Conservation (phyloP, 352 stramenopile genomes). For the Pythium phragmiticola region DNA sequence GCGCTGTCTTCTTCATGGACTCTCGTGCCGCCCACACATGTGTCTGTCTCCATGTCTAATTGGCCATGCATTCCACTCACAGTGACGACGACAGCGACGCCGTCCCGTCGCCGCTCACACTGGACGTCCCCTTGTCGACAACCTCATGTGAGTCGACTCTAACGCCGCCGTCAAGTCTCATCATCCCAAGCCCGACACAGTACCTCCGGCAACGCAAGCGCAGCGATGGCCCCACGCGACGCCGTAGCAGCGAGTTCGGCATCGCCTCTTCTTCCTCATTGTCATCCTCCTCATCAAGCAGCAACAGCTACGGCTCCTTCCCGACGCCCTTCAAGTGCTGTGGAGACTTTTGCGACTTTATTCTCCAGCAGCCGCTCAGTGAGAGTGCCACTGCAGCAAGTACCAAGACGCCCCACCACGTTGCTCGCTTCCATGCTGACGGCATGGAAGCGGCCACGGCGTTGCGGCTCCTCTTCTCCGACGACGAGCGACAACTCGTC, state of each 20-base stretch:
- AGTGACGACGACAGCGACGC: constrained; percentile 1
- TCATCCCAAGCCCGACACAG: constrained; percentile 11
- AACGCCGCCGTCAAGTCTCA: constrained; percentile 12
- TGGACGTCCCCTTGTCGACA: not conserved
- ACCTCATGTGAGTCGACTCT: not conserved
- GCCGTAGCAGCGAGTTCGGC: constrained; percentile 6
- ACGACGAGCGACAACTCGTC: constrained; percentile 40
- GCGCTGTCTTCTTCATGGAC: not conserved
- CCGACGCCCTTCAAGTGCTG: constrained; percentile 77
- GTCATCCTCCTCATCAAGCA: constrained; percentile 8
- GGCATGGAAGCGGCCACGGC: constrained; percentile 34
- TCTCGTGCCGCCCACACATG: not conserved
- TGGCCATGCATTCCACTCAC: not conserved
- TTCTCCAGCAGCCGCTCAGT: constrained; percentile 30
- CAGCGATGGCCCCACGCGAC: constrained; percentile 3
- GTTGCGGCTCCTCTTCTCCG: constrained; percentile 52
- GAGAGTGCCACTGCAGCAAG: not conserved
- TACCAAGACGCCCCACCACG: constrained; percentile 4
- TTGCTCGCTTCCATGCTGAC: constrained; percentile 8
- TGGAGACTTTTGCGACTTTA: constrained; percentile 70
- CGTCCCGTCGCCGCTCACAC: not conserved
- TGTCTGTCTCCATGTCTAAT: not conserved
- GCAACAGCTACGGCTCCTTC: constrained; percentile 33
- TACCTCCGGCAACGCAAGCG: not conserved
- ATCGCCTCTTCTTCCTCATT: constrained; percentile 9